A percentile compares a stretch with the other conserved stretches of the same genome.
Conservation (phyloP, 1,284 basidiomycete species). For the Heliocybe sulcata region DNA sequence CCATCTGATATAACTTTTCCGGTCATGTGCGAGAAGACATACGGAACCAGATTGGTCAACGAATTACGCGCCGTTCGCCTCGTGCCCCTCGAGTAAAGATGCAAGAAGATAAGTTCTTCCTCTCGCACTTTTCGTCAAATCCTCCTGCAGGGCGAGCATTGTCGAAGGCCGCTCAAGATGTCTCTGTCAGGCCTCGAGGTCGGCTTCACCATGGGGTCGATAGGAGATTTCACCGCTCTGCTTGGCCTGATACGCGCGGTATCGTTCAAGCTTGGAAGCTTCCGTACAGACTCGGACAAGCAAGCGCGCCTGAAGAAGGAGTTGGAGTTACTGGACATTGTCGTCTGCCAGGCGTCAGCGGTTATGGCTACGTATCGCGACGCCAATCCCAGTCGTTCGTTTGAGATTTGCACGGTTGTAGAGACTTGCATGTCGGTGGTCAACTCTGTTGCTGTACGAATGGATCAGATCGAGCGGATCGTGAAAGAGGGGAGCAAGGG, state of each 20-base stretch:
- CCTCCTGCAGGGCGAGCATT: no score
- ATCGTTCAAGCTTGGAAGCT: not conserved
- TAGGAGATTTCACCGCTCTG: conserved; percentile 11
- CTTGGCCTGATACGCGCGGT: conserved; percentile 2
- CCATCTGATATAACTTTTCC: no score
- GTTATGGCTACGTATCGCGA: not conserved
- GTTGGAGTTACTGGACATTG: not conserved
- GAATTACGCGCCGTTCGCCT: no score
- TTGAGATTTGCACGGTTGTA: not conserved
- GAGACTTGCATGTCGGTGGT: not conserved
- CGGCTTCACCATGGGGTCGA: not conserved
- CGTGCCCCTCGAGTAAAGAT: no score
- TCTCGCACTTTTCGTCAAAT: no score
- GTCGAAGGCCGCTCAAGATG: no score
- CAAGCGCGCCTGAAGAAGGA: not conserved
- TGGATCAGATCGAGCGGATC: not conserved
- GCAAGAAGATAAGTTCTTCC: no score
- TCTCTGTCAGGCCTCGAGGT: not conserved
- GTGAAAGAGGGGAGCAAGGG: not conserved
- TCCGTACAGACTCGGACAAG: not conserved
- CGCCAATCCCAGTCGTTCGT: not conserved
- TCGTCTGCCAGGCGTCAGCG: not conserved
- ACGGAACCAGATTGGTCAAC: no score
- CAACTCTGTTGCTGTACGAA: not conserved
- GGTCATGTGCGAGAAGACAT: no score